Conservation (phyloP, 306 rosid species). For the Casuarina glauca region DNA sequence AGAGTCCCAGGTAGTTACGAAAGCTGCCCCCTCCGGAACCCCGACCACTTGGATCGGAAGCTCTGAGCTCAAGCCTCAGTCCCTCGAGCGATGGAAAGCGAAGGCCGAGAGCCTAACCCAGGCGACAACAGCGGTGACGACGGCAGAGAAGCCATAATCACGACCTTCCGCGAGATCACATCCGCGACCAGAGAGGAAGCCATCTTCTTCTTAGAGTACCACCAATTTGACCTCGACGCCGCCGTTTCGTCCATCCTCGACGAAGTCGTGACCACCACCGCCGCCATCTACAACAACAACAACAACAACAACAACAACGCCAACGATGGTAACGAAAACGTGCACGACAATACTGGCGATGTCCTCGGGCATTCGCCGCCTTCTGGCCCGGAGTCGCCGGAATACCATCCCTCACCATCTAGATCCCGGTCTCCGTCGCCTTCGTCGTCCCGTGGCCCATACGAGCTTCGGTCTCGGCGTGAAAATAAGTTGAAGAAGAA, state of each 20-base stretch:
- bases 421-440: conserved; percentile 34
- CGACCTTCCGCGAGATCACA: conserved; percentile 82
- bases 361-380: conserved; percentile 29
- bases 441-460: conserved; percentile 51
- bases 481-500: conserved; percentile 8
- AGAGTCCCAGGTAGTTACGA: too few species aligned
- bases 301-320: not conserved
- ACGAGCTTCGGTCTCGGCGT: conserved; percentile 73
- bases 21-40: too few species aligned
- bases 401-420: conserved; percentile 29
- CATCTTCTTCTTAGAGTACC: conserved; percentile 74
- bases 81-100: conserved; percentile 32
- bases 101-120: conserved; percentile 38
- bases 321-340: not conserved
- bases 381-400: conserved; percentile 44
- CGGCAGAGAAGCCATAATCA: conserved; percentile 34
- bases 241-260: conserved; percentile 85
- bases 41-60: not conserved
- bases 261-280: conserved; percentile 15
- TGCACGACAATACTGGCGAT: conserved; percentile 6
- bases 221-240: conserved; percentile 85
- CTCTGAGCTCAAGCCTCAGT: not conserved
- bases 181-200: conserved; percentile 74
- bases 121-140: not conserved
- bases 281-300: not conserved